Base-by-base conservation (phyloP, 1,284 basidiomycete genomes). In the Ceratobasidium theobromae region DNA sequence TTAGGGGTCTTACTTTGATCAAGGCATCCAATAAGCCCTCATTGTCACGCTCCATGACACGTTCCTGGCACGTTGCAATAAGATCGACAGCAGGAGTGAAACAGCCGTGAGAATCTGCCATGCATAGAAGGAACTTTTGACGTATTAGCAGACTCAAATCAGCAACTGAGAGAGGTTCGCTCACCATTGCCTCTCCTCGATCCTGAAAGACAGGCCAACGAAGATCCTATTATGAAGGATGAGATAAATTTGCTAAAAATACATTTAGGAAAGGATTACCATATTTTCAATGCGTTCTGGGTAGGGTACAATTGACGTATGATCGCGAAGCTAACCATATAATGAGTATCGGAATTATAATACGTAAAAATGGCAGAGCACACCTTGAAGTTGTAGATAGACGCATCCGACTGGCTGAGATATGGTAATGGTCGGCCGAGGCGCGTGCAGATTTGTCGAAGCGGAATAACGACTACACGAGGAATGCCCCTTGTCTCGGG, bases 121-220 rank as follows among this genome's bases (percentile, higher is more conserved):
- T 53, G 18, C 43, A 43, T 5, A 53, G 52, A 3, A 41, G 32
- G 33, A 53, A 53, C 51, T 41, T 3, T 32, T 52, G 51, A 32
- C 46, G 33, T 40, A 53, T 14, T 23, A 40, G 28, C 18, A 46
- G 64, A 25, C 33, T 21, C 21, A 41, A 27, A 28, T n/a, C 23
- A 21, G 11, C 27, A 35, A 27, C 18, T 12, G 14, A 40, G 18
- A 16, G 38, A 40, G 23, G 28, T 45, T 1, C n/a, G 8, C 40
- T 30, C 32, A 65, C 51, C 64, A 65, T 65, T 27, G 64, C 64
- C 28, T 65, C 64, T 14, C 64, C 64, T 4, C 64, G 64, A 45
- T 65, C 64, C 12, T 65, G 35, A 46, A 65, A 65, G 5, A 65
- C 53, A n/a, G 64, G 64, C 64, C 64, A 65, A 27, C 64, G 64